phyloP scores from a whole-genome alignment of 2,329 filamentous ascomycete species.

The Neopestalotiopsis clavispora region DNA sequence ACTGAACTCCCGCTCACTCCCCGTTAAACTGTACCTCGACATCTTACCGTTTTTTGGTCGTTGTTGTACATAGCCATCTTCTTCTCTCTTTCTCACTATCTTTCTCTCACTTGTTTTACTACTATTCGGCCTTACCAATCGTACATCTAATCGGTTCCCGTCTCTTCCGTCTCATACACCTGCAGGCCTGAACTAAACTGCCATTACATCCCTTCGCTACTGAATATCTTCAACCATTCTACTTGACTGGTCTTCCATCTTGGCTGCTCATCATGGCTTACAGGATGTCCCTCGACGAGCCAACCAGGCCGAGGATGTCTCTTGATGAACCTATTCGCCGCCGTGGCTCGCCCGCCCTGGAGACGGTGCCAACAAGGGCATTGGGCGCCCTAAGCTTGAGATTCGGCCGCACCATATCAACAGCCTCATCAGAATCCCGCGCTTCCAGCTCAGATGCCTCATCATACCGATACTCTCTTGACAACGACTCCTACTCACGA shows the following conservation, averaged over 20 bases:
- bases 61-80: background rate
- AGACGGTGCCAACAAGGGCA: slow-evolving; percentile 65
- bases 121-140: no score
- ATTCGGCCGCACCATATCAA: slow-evolving; percentile 69
- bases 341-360: slow-evolving; percentile 68
- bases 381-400: slow-evolving; percentile 59
- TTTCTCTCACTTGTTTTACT: no score
- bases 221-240: background rate
- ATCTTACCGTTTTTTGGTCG: background rate
- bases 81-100: background rate
- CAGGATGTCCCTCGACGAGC: slow-evolving; percentile 3
- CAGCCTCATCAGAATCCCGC: slow-evolving; percentile 63
- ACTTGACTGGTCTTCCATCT: background rate
- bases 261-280: background rate
- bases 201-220: background rate
- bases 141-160: no score
- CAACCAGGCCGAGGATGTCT: slow-evolving; percentile 42
- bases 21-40: background rate
- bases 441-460: slow-evolving; percentile 56
- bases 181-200: background rate
- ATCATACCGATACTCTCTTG: slow-evolving; percentile 56
- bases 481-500: slow-evolving; percentile 63
- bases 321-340: slow-evolving; percentile 45
- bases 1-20: background rate
- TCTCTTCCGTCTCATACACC: background rate